Conservation (phyloP, 805 yeast genomes). For the Pichia cephalocereana region DNA sequence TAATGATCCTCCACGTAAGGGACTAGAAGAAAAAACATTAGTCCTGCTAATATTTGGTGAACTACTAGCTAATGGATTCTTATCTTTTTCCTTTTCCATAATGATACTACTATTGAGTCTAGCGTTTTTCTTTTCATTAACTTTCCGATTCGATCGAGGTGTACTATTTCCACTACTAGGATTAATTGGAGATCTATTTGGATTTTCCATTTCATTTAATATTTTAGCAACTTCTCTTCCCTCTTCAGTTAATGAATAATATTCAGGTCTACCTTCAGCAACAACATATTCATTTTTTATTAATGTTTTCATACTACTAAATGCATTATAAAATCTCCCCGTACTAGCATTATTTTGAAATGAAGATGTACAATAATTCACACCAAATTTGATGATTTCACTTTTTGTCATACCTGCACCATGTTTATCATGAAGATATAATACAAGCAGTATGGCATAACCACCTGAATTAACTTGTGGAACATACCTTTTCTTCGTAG, state of each 20-base stretch:
- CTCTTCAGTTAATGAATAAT: conserved; percentile 57
- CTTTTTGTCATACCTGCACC: conserved; percentile 55
- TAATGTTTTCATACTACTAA: conserved; percentile 62
- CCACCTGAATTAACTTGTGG: conserved; percentile 78
- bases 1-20: not conserved
- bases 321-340: conserved; percentile 61
- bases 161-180: too few species aligned
- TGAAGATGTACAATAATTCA: conserved; percentile 46
- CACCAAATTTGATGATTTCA: conserved; percentile 45
- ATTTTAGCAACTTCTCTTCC: conserved; percentile 57
- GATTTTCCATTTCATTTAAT: conserved; percentile 32
- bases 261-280: conserved; percentile 46
- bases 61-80: conserved; percentile 3
- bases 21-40: not conserved
- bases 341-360: conserved; percentile 51
- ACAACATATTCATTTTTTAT: conserved; percentile 50
- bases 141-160: too few species aligned
- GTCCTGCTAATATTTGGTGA: not conserved
- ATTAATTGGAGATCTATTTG: not conserved
- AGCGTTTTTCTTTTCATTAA: too few species aligned
- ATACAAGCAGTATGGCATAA: conserved; percentile 64
- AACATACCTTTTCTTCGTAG: conserved; percentile 37
- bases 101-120: too few species aligned
- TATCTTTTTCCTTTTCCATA: not conserved
- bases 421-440: conserved; percentile 39